Evolutionary conservation across 805 yeast species (phyloP).

Genomic region (Myxozyma lipomycoides): DNA sequence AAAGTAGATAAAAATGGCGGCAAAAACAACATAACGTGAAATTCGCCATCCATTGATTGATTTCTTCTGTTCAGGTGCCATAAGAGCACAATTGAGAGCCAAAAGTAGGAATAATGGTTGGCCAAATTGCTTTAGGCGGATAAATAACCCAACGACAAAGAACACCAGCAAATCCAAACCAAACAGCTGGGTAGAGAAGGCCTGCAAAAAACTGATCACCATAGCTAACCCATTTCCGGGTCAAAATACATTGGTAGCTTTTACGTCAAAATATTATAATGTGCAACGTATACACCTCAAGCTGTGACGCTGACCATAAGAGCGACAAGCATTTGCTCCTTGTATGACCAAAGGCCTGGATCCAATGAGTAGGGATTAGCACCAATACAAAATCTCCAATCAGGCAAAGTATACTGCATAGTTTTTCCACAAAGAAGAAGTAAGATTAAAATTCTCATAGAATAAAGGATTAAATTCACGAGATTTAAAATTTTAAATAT

Average conservation of each 20-base stretch:
- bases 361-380: conserved; percentile 47
- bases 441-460: too few species aligned
- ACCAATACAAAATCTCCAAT: conserved; percentile 40
- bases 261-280: conserved; percentile 3
- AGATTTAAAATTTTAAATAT: too few species aligned
- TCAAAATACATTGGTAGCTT: conserved; percentile 35
- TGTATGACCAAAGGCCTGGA: conserved; percentile 60
- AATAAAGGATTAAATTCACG: too few species aligned
- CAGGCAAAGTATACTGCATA: conserved; percentile 45
- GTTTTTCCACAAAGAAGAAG: conserved; percentile 56
- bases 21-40: conserved; percentile 44
- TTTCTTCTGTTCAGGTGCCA: conserved; percentile 32
- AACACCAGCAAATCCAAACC: conserved; percentile 64
- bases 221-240: conserved; percentile 35
- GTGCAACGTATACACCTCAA: background rate
- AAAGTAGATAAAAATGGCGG: conserved; percentile 50
- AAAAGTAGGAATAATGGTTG: conserved; percentile 47
- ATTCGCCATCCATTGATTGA: conserved; percentile 58
- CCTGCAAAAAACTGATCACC: conserved; percentile 53
- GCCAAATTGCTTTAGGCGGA: conserved; percentile 62
- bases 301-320: conserved; percentile 31
- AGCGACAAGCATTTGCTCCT: conserved; percentile 63
- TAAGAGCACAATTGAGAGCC: conserved; percentile 49
- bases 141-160: conserved; percentile 55
- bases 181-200: conserved; percentile 56